phyloP scores from a whole-genome alignment of 1,284 basidiomycete genomes.

The Irpex sp. region DNA sequence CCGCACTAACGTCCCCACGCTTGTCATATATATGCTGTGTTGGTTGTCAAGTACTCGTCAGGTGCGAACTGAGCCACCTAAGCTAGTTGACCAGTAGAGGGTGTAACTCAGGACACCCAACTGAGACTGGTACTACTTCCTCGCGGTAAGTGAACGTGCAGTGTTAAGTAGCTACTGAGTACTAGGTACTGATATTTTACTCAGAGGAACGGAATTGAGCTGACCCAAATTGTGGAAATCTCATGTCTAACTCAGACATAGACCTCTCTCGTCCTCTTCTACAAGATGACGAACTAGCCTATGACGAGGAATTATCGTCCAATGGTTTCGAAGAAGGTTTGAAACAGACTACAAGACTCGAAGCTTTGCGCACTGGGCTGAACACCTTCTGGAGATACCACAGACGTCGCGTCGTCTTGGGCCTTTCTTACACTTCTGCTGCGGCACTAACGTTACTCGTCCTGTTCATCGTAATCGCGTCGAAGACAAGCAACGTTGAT shows the following conservation, averaged over 20 bases:
- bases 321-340: not conserved
- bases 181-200: conserved; percentile 14
- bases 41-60: too few relatives aligned
- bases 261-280: not conserved
- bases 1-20: too few relatives aligned
- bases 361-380: not conserved
- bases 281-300: not conserved
- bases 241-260: not conserved
- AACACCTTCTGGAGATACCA: not conserved
- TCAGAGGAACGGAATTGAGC: conserved; percentile 3
- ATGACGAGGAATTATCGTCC: not conserved
- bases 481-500: not conserved
- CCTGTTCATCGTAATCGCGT: not conserved
- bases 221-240: not conserved
- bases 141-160: not conserved
- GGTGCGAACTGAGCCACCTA: too few relatives aligned
- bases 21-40: too few relatives aligned
- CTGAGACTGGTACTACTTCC: too few relatives aligned
- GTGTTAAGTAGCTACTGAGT: not conserved
- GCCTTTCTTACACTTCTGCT: not conserved
- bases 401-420: not conserved
- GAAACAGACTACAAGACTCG: not conserved
- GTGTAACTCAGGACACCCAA: too few relatives aligned
- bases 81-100: too few relatives aligned
- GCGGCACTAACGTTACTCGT: not conserved